phyloP scores from a whole-genome alignment of 495 filamentous ascomycete genomes.

The Talaromyces borbonicus region DNA sequence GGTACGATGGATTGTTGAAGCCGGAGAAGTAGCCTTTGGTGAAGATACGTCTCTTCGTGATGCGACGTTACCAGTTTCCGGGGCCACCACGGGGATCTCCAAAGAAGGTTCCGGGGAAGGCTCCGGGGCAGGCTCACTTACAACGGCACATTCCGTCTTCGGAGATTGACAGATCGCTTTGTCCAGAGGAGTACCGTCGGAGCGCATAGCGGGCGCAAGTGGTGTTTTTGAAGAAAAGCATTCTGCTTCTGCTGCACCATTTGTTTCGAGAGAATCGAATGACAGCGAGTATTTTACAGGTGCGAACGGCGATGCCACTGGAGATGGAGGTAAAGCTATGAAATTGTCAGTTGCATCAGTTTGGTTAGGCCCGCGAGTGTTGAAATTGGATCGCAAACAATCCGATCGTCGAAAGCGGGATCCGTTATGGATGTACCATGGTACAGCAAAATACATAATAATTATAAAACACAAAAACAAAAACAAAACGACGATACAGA shows the following conservation, averaged over 20 bases:
- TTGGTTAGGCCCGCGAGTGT: not conserved
- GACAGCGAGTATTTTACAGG: constrained; percentile 5
- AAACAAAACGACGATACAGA: too few species aligned
- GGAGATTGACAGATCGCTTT: not conserved
- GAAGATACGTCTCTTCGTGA: constrained; percentile 8
- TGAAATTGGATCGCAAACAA: not conserved
- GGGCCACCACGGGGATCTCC: not conserved
- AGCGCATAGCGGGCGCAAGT: constrained; percentile 1
- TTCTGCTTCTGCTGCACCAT: constrained; percentile 5
- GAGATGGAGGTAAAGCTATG: constrained; percentile 9
- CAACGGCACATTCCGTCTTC: constrained; percentile 12
- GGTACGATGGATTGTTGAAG: not conserved
- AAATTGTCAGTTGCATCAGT: constrained; percentile 1
- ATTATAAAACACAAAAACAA: too few species aligned
- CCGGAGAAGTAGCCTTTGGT: constrained; percentile 8
- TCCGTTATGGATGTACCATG: too few species aligned
- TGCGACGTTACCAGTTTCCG: constrained; percentile 28
- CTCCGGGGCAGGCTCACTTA: constrained; percentile 31
- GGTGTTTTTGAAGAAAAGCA: constrained; percentile 1
- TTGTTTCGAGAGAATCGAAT: too few species aligned
- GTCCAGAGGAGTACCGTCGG: not conserved
- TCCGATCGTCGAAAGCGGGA: too few species aligned
- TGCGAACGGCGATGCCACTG: constrained; percentile 3
- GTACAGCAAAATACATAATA: too few species aligned
- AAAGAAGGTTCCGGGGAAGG: too few species aligned